These are phyloP conservation scores for Neoboletus brunneissimus DNA, from an alignment of 768 basidiomycete species.

Conservation along the genomic window DNA sequence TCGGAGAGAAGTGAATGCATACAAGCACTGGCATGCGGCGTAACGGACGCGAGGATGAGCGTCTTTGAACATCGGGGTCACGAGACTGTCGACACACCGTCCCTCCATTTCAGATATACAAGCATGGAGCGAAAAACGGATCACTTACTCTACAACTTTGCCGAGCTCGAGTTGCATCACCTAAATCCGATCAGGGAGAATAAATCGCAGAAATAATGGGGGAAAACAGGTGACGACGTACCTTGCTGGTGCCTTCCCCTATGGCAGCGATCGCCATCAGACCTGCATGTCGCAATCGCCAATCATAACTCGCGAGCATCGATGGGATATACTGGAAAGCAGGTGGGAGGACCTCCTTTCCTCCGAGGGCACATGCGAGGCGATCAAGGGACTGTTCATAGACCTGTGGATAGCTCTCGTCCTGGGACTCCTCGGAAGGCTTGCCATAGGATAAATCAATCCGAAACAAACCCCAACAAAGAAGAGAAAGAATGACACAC, in stretches of 20 bases:
- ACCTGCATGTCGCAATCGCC: slow-evolving; percentile 82
- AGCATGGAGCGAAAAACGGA: background rate
- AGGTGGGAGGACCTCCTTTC: slow-evolving; percentile 68
- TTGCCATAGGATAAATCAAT: slow-evolving; percentile 26
- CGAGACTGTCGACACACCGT: slow-evolving; percentile 45
- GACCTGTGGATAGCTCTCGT: slow-evolving; percentile 64
- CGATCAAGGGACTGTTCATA: slow-evolving; percentile 86
- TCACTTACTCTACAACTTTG: slow-evolving; percentile 72
- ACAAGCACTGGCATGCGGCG: slow-evolving; percentile 87
- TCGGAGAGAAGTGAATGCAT: slow-evolving; percentile 27
- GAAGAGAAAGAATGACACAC: slow-evolving; percentile 44
- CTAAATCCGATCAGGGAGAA: slow-evolving; percentile 28
- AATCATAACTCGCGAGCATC: slow-evolving; percentile 79
- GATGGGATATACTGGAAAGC: slow-evolving; percentile 82
- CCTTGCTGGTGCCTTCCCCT: slow-evolving; percentile 79
- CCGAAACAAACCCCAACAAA: background rate
- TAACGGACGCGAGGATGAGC: slow-evolving; percentile 69
- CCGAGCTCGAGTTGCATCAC: slow-evolving; percentile 80
- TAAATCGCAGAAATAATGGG: background rate
- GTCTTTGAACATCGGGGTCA: slow-evolving; percentile 76
- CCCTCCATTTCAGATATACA: background rate
- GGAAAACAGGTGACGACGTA: slow-evolving; percentile 17
- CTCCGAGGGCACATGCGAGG: slow-evolving; percentile 76
- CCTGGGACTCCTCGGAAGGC: slow-evolving; percentile 62
- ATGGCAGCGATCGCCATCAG: slow-evolving; percentile 85